phyloP scores from a whole-genome alignment of 2,329 filamentous ascomycete species.

The Fusarium graminum region DNA sequence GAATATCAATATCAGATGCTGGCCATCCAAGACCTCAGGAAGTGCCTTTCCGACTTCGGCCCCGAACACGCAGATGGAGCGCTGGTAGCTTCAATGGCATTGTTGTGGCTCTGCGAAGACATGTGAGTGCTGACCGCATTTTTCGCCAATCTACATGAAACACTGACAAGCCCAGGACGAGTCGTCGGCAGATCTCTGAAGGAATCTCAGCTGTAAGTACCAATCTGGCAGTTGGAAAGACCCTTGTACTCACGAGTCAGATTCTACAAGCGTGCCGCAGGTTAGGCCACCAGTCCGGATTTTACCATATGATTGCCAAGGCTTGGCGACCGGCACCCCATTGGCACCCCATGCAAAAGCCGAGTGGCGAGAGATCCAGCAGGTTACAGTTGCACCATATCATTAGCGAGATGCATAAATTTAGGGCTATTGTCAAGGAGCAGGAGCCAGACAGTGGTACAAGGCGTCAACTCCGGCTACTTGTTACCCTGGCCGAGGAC shows the following conservation, averaged over 20 bases:
- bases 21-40: constrained; percentile 26
- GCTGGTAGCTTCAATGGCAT: constrained; percentile 28
- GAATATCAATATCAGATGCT: constrained; percentile 37
- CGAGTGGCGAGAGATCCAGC: not conserved
- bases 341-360: not conserved
- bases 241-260: not conserved
- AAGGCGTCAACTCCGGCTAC: constrained; percentile 11
- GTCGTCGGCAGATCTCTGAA: constrained; percentile 24
- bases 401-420: constrained; percentile 29
- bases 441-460: constrained; percentile 16
- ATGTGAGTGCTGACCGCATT: constrained; percentile 4
- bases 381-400: constrained; percentile 10
- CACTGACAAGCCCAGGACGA: constrained; percentile 16
- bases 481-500: constrained; percentile 23
- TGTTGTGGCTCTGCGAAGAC: constrained; percentile 33
- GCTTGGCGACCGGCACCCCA: constrained; percentile 18
- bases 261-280: constrained; percentile 22
- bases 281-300: constrained; percentile 12
- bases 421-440: constrained; percentile 7
- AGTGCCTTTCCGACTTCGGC: constrained; percentile 19
- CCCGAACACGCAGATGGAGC: constrained; percentile 26
- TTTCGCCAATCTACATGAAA: not conserved
- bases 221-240: rapidly evolving
- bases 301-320: constrained; percentile 22
- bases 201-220: constrained; percentile 23